These are phyloP conservation scores for Solanum chiquidenum DNA, from an alignment of 257 asterid species.

Conservation along the genomic window DNA sequence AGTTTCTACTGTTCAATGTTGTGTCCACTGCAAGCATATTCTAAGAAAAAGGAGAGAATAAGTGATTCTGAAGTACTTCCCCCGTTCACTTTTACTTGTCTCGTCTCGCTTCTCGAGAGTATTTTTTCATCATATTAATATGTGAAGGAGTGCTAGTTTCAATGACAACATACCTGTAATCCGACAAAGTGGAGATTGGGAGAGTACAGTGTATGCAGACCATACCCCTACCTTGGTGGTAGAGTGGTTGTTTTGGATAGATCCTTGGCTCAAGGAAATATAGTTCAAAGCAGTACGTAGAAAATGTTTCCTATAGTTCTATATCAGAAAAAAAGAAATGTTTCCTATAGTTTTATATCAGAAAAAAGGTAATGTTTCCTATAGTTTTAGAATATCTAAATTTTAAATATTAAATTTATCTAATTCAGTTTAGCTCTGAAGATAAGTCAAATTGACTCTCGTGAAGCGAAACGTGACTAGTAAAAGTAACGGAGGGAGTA, in stretches of 20 bases:
- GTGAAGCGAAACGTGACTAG: not conserved
- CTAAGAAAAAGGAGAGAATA: too few relatives aligned
- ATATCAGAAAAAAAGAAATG: too few relatives aligned
- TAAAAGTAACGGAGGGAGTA: not conserved
- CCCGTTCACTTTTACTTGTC: too few relatives aligned
- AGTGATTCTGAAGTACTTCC: too few relatives aligned
- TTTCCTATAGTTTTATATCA: not conserved
- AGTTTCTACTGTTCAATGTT: too few relatives aligned
- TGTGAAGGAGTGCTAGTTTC: not conserved
- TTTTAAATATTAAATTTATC: too few relatives aligned
- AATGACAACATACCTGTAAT: not conserved
- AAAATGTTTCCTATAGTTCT: too few relatives aligned
- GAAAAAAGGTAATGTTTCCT: too few relatives aligned
- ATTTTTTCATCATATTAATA: too few relatives aligned
- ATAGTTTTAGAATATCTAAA: not conserved
- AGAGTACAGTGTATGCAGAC: not conserved
- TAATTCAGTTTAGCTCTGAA: not conserved
- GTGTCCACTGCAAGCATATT: too few relatives aligned
- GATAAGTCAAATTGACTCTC: not conserved
- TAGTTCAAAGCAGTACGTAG: not conserved
- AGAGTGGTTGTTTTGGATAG: not conserved
- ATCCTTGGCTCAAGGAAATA: not conserved
- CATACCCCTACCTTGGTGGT: not conserved
- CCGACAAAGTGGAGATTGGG: not conserved
- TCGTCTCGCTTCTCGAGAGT: too few relatives aligned